Evolutionary conservation across 2,329 filamentous ascomycete species (phyloP).

Genomic region (Aspergillus novoparasiticus): DNA sequence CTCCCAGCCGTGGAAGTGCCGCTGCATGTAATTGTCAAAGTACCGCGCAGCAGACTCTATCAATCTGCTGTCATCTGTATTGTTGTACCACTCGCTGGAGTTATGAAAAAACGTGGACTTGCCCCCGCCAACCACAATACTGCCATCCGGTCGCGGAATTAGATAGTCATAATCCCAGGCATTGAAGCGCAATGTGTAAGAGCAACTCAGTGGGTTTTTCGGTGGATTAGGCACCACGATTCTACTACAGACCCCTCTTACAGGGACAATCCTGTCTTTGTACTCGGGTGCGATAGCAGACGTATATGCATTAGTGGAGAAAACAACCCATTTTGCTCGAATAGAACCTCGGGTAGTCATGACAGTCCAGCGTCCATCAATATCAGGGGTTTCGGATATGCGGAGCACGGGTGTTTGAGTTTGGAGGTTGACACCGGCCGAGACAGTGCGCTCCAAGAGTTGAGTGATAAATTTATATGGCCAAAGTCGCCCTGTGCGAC

Average conservation of each 20-base stretch:
- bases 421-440: conserved; percentile 54
- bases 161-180: conserved; percentile 67
- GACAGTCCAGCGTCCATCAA: conserved; percentile 57
- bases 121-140: conserved; percentile 65
- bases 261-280: conserved; percentile 72
- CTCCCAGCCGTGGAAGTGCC: conserved; percentile 40
- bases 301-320: conserved; percentile 85
- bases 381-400: conserved; percentile 28
- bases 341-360: conserved; percentile 71
- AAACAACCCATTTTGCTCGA: conserved; percentile 63
- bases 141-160: conserved; percentile 57
- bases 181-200: conserved; percentile 64
- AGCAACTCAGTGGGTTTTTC: conserved; percentile 37
- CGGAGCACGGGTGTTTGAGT: conserved; percentile 52
- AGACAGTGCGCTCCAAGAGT: conserved; percentile 64
- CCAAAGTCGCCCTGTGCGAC: conserved; percentile 38
- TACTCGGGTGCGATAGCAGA: conserved; percentile 72
- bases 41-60: conserved; percentile 47
- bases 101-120: conserved; percentile 47
- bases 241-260: conserved; percentile 58
- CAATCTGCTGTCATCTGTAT: conserved; percentile 52
- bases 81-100: conserved; percentile 48
- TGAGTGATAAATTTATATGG: conserved; percentile 82
- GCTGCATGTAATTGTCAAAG: conserved; percentile 44
- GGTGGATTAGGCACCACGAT: conserved; percentile 30